phyloP scores from a whole-genome alignment of 1,284 basidiomycete species.

The Trichosporon sp. region DNA sequence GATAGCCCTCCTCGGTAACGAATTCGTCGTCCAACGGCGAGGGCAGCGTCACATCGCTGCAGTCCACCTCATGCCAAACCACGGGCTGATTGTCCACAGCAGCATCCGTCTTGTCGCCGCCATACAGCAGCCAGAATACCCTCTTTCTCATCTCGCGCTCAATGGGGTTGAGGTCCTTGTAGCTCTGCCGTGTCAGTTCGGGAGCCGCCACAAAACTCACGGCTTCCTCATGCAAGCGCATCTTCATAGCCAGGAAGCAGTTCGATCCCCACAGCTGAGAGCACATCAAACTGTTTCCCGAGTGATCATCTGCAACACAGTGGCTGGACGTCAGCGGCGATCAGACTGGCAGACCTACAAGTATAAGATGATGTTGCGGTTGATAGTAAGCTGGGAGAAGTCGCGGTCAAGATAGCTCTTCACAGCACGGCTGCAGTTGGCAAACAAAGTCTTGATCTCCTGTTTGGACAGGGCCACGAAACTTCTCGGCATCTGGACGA shows the following conservation, averaged over 20 bases:
- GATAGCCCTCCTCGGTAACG: constrained; percentile 75
- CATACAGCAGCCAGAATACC: constrained; percentile 82
- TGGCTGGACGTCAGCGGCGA: constrained; percentile 5
- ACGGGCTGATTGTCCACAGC: constrained; percentile 73
- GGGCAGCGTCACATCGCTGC: constrained; percentile 53
- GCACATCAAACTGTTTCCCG: constrained; percentile 21
- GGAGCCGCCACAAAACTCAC: no score
- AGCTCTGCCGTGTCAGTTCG: constrained; percentile 1
- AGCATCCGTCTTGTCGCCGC: constrained; percentile 85
- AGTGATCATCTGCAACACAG: constrained; percentile 22
- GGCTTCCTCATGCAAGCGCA: constrained; percentile 75
- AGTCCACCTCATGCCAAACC: constrained; percentile 80
- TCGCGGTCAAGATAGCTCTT: constrained; percentile 32
- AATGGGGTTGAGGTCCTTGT: constrained; percentile 61
- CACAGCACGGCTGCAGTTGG: constrained; percentile 31
- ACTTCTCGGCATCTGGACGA: constrained; percentile 60
- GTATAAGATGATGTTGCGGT: constrained; percentile 36
- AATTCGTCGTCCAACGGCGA: constrained; percentile 52
- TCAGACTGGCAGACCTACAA: constrained; percentile 18
- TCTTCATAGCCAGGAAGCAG: constrained; percentile 48
- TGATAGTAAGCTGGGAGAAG: constrained; percentile 31
- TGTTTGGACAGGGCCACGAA: constrained; percentile 42
- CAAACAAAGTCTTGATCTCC: constrained; percentile 44
- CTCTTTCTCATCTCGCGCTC: constrained; percentile 79
- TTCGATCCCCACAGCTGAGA: constrained; percentile 24